Conservation (phyloP, 108 stramenopile genomes). For the Skeletonema costatum region DNA sequence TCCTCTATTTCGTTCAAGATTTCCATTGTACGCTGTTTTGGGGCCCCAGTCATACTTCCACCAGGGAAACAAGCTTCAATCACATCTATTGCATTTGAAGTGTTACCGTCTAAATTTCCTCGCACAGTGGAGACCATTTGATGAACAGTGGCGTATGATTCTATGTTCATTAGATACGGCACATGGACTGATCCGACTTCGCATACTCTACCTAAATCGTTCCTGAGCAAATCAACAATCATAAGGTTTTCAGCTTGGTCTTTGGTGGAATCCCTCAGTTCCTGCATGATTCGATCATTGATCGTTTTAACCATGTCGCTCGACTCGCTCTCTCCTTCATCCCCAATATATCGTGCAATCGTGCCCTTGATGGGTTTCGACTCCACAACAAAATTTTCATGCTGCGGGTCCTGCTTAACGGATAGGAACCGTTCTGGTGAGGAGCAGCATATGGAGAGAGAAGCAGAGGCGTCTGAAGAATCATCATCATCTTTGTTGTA, state of each 20-base stretch:
- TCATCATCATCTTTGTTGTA: constrained; percentile 4
- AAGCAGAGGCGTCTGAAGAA: constrained; percentile 1
- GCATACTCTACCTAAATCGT: constrained; percentile 94
- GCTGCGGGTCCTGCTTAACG: constrained; percentile 46
- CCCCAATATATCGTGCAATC: constrained; percentile 55
- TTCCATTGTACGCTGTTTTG: constrained; percentile 94
- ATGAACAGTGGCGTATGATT: constrained; percentile 96
- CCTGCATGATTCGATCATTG: constrained; percentile 53
- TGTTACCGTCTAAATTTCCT: constrained; percentile 60
- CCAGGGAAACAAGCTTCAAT: constrained; percentile 94
- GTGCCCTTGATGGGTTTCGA: constrained; percentile 99
- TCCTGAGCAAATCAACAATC: constrained; percentile 97
- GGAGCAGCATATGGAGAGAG: constrained; percentile 89
- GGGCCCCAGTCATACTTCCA: constrained; percentile 99
- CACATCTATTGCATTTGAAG: constrained; percentile 73
- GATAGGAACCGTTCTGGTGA: constrained; percentile 95
- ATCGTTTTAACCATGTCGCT: constrained; percentile 43
- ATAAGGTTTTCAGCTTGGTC: constrained; percentile 97
- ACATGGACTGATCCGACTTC: constrained; percentile 89
- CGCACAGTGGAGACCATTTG: constrained; percentile 94
- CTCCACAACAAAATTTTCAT: constrained; percentile 64
- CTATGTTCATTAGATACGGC: constrained; percentile 92
- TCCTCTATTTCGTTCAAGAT: constrained; percentile 86
- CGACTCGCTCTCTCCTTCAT: constrained; percentile 34
- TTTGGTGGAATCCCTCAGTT: constrained; percentile 69